phyloP scores from a whole-genome alignment of 2,329 filamentous ascomycete genomes.

The Shiraia bambusicola region DNA sequence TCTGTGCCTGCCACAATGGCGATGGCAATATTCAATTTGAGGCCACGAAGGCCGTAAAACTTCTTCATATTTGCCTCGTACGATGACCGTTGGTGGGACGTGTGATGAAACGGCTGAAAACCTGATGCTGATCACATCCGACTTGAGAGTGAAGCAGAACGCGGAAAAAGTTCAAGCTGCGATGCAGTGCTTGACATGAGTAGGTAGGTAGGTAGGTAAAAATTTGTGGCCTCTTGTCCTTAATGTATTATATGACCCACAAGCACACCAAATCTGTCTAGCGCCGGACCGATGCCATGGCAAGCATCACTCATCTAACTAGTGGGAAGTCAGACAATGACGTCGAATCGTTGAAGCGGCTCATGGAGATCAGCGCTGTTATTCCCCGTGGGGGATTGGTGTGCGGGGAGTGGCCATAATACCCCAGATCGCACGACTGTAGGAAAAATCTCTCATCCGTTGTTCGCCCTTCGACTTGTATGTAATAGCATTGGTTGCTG shows the following conservation, averaged over 20 bases:
- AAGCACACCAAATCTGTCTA: conserved; percentile 6
- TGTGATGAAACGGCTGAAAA: not conserved
- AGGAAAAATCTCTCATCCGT: no score
- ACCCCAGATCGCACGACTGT: conserved; percentile 6
- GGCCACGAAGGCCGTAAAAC: conserved; percentile 68
- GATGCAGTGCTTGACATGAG: not conserved
- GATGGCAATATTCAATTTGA: conserved; percentile 66
- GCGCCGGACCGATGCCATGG: conserved; percentile 8
- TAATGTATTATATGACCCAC: conserved; percentile 7
- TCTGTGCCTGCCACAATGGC: conserved; percentile 71
- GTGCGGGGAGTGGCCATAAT: conserved; percentile 16
- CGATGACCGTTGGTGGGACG: no score
- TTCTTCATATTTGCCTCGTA: no score
- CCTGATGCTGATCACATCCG: not conserved
- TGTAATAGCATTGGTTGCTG: not conserved
- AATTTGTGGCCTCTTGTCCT: not conserved
- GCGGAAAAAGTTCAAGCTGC: conserved; percentile 1
- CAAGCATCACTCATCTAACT: conserved; percentile 15
- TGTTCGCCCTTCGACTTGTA: no score
- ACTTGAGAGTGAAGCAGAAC: conserved; percentile 1
- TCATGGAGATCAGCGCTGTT: conserved; percentile 3
- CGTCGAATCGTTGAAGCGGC: conserved; percentile 16
- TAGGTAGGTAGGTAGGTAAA: no score
- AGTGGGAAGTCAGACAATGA: conserved; percentile 11
- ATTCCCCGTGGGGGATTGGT: conserved; percentile 15